These are phyloP conservation scores for Fonsecaea pedrosoi DNA, from an alignment of 2,329 filamentous ascomycete species.

Conservation along the genomic window DNA sequence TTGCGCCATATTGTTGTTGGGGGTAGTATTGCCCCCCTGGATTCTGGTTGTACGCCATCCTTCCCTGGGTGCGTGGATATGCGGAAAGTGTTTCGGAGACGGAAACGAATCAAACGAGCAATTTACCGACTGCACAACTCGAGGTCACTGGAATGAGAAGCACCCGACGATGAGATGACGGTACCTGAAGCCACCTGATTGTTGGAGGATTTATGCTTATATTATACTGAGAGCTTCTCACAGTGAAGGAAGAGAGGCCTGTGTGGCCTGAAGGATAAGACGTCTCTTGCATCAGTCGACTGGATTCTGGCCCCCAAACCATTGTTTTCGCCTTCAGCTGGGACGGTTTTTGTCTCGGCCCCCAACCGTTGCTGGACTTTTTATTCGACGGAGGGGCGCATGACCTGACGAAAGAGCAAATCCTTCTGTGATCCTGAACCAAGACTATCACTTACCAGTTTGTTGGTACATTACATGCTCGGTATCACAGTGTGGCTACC, in stretches of 20 bases:
- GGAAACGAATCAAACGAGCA: not conserved
- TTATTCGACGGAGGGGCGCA: not conserved
- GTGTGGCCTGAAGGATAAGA: not conserved
- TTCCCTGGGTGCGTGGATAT: not conserved
- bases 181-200: not conserved
- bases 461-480: not conserved
- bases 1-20: constrained; percentile 18
- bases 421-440: not conserved
- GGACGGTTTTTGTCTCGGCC: constrained; percentile 12
- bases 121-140: not conserved
- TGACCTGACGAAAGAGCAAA: not conserved
- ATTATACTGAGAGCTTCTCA: constrained; percentile 1
- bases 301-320: not conserved
- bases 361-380: not conserved
- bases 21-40: constrained; percentile 8
- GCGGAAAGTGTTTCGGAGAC: not conserved
- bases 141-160: not conserved
- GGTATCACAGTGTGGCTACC: not conserved
- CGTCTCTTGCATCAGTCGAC: not conserved
- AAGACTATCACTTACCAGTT: not conserved
- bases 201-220: constrained; percentile 3
- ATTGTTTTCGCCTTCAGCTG: constrained; percentile 9
- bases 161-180: not conserved
- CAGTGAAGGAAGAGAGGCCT: not conserved
- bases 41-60: constrained; percentile 18